These are phyloP conservation scores for Galerina sulciceps DNA, from an alignment of 768 basidiomycete genomes.

Conservation along the genomic window DNA sequence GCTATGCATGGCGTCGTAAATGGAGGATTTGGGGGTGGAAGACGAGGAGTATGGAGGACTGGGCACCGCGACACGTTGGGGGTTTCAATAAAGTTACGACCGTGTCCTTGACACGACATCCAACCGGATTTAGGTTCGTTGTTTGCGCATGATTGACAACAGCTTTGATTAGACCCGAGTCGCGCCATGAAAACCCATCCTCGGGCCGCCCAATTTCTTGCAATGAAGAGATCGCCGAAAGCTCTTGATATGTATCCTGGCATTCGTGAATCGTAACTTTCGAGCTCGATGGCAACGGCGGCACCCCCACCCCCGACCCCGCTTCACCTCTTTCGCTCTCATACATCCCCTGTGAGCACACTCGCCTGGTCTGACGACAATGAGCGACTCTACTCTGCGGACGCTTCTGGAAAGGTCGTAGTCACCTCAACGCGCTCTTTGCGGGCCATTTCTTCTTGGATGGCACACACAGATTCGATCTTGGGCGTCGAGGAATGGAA, in stretches of 20 bases:
- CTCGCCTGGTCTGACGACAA: slow-evolving; percentile 73
- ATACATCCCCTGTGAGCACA: slow-evolving; percentile 63
- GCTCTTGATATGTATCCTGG: neutral
- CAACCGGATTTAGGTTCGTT: neutral
- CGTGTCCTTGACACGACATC: slow-evolving; percentile 6
- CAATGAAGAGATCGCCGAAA: slow-evolving; percentile 8
- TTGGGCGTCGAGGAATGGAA: slow-evolving; percentile 82
- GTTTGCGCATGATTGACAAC: slow-evolving; percentile 20
- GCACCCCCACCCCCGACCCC: slow-evolving; percentile 56
- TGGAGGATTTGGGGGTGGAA: neutral
- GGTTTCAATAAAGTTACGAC: slow-evolving; percentile 1
- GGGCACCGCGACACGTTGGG: slow-evolving; percentile 19
- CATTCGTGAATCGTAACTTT: too few relatives aligned
- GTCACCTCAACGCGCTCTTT: slow-evolving; percentile 77
- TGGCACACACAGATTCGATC: slow-evolving; percentile 77
- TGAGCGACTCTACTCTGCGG: slow-evolving; percentile 85
- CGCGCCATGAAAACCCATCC: neutral
- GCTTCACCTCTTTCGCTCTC: slow-evolving; percentile 75
- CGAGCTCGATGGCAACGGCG: neutral
- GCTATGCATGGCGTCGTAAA: slow-evolving; percentile 60
- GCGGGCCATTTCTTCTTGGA: slow-evolving; percentile 77
- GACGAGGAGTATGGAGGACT: slow-evolving; percentile 1
- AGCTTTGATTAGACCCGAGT: slow-evolving; percentile 2
- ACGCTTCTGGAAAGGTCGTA: slow-evolving; percentile 76
- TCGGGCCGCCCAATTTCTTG: slow-evolving; percentile 1